Base-by-base conservation (phyloP, 345 rosid species). In the Pugionium dolabratum region DNA sequence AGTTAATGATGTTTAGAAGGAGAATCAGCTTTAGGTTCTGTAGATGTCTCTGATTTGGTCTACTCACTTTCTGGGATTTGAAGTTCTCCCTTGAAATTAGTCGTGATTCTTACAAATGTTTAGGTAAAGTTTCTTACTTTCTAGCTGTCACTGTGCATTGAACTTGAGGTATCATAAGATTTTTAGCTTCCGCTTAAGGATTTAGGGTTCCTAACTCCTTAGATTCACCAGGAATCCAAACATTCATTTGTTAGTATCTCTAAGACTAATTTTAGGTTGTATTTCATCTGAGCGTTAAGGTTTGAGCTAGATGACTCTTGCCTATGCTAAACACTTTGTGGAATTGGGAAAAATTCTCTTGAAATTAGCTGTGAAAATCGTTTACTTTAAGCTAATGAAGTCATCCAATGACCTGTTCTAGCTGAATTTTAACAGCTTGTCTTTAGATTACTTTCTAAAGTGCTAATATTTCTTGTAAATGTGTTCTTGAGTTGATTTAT, bases 71-170 rank as follows among this genome's bases (percentile, higher is more conserved):
- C 8, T 43, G 49, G 41, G 7, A 59, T 32, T 43, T 59, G 63
- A 42, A 59, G 44, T 41, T 40, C 28, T 41, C 43, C 37, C 45
- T 18, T 26, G 31, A 54, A 18, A 39, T 6, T 26, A 55, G 43
- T 6, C 1, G 42, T 25, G 6, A 86, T 75, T 88, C 95, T 65
- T 88, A 86, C 89, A 77, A 75, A 73, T 90, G 67, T 86, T 88
- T 85, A 88, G 95, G 93, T 89, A 5, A 49, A 2, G 0, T 31
- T 5, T 64, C 61, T 40, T 67, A 5, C 9, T 9, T 36, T 55
- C 7, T 55, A 56, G 39, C 50, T 58, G 18, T 68, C 42, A 49
- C 11, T 7, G 4, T 55, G 5, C 36, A 51, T 48, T 45, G 4
- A 25, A 45, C 9, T 61, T 61, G 6, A 61, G 25, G 11, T 33